Conservation (phyloP, 441 rosid species). For the Kokia cookei region DNA sequence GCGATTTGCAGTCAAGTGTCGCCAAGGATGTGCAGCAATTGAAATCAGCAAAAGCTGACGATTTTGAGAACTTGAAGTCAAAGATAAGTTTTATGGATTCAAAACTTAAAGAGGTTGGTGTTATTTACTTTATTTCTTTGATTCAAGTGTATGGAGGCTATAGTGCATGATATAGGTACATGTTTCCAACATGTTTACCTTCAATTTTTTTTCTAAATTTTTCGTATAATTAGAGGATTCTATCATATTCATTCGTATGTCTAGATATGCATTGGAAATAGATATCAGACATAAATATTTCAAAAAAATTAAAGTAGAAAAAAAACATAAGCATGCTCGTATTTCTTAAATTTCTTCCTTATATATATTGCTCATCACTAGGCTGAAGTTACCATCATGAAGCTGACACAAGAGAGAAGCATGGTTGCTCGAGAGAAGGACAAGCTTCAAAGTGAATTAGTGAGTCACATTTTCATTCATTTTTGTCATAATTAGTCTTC, state of each 20-base stretch:
- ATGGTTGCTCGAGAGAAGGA: slow-evolving; percentile 29
- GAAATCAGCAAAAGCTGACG: not conserved
- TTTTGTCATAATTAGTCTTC: too few species aligned
- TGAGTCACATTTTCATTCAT: slow-evolving; percentile 15
- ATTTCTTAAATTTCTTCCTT: not conserved
- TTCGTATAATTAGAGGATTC: not conserved
- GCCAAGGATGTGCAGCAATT: slow-evolving; percentile 8
- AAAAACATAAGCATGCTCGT: not conserved
- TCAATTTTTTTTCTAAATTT: too few species aligned
- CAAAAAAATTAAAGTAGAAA: not conserved
- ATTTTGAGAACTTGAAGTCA: slow-evolving; percentile 13
- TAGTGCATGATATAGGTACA: not conserved
- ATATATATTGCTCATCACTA: slow-evolving; percentile 8
- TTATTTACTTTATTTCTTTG: not conserved
- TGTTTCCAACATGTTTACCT: not conserved
- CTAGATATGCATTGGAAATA: not conserved
- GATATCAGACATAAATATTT: not conserved
- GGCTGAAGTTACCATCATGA: slow-evolving; percentile 39
- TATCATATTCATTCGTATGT: too few species aligned
- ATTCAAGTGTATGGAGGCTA: not conserved
- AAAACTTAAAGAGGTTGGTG: slow-evolving; percentile 30
- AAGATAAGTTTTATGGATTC: slow-evolving; percentile 25
- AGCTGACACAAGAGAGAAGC: slow-evolving; percentile 36
- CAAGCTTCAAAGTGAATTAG: slow-evolving; percentile 29
- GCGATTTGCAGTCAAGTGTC: slow-evolving; percentile 1